Base-by-base conservation (phyloP, 257 asterid genomes). In the Jacaranda copaia region DNA sequence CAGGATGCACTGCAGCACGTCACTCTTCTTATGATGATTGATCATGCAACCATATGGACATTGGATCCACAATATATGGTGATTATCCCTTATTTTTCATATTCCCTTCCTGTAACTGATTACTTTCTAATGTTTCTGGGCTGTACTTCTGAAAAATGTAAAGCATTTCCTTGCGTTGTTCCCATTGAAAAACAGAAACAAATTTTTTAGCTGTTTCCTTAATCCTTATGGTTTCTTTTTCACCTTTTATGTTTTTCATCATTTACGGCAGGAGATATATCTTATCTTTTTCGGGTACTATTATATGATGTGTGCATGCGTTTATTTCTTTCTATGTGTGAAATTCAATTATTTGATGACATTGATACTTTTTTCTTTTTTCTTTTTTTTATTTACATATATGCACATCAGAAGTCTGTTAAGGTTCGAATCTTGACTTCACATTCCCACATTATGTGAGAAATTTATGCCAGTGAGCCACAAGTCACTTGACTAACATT, bases 1-100 rank as follows among this genome's bases (percentile, higher is more conserved):
- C 87, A 38, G 99, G 98, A 52, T 95, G 98, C 77, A 93, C 98
- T 14, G 93, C 97, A 32, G 85, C 98, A 16, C 97, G 97, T 75
- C 99, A 95, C 81, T 80, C 86, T 76, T 91, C 97, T 12, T 95
- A 95, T 43, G 99, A 95, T 64, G 99, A 95, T 70, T 95, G 81
- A 89, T 62, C 32, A 57, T 66, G 45, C 39, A 38, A 4, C 38
- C 1, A 49, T 39, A 51, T 61, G 35, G 25, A 35, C 45, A 13
- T 48, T 8, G 14, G 36, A 12, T 25, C 32, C 32, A 25, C 2
- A 2, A 25, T 25, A 25, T 25, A 25, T 25, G 32, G 32, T 25
- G 32, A 25, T 25, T 2, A 51, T 40, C 58, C 20, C 15, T 20
- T 25, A 12, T 58, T 59, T 19, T 12, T 18, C 11, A 57, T 32